Percentiles rank a stretch among this genome's conserved stretches.
Evolutionary conservation across 177 flowering plant genomes (phyloP).

Genomic region (Vitis hybrid): DNA sequence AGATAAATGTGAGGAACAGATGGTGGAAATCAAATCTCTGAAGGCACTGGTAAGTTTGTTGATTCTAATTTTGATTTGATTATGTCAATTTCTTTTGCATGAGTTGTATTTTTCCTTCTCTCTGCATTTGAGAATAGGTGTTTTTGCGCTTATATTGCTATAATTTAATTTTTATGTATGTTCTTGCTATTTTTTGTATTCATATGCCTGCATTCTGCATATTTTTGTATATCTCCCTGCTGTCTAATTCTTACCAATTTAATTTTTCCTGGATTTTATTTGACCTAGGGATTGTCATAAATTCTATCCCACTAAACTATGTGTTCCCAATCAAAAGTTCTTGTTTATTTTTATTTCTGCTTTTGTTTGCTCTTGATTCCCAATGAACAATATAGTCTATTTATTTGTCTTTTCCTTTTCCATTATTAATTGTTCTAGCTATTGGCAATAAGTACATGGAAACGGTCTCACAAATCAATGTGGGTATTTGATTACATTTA

Average conservation of each 20-base stretch:
- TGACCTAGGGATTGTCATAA: neutral
- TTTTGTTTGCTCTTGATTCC: neutral
- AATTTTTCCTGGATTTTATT: too few relatives aligned
- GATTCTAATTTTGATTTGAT: neutral
- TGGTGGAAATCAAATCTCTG: conserved; percentile 65
- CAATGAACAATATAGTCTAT: neutral
- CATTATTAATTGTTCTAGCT: neutral
- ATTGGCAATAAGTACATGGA: neutral
- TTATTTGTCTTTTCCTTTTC: neutral
- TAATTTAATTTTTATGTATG: too few relatives aligned
- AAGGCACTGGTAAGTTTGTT: conserved; percentile 51
- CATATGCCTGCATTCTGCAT: too few relatives aligned
- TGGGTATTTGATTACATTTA: neutral
- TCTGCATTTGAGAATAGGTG: neutral
- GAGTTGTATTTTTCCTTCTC: neutral
- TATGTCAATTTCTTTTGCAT: neutral
- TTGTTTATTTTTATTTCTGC: too few relatives aligned
- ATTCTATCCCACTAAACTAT: neutral
- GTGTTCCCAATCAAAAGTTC: too few relatives aligned
- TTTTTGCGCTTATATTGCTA: too few relatives aligned
- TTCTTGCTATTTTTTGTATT: too few relatives aligned
- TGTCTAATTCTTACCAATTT: too few relatives aligned
- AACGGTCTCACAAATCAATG: neutral
- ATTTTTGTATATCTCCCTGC: too few relatives aligned
- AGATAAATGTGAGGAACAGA: conserved; percentile 57